A percentile compares a stretch with the other conserved stretches of the same genome.
These are phyloP conservation scores for Rhizophagus sp. DNA, from an alignment of 192 early-diverging fungal genomes.

Conservation along the genomic window DNA sequence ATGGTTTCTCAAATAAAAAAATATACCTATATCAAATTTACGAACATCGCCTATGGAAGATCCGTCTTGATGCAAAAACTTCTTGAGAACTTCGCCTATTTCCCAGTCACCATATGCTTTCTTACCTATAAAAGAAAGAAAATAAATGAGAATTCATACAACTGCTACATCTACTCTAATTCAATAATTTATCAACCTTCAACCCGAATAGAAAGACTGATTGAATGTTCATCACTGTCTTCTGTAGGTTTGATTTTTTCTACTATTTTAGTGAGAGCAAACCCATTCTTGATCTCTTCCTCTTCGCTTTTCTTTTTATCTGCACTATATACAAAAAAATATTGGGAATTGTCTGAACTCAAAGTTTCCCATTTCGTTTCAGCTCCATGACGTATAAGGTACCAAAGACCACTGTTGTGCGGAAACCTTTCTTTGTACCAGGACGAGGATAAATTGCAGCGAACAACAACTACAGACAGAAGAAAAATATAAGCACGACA, in stretches of 20 bases:
- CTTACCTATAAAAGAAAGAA: background rate
- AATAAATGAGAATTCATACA: constrained; percentile 7
- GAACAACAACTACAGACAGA: background rate
- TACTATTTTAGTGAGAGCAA: background rate
- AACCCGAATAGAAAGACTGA: constrained; percentile 8
- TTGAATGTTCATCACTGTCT: background rate
- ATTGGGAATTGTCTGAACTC: background rate
- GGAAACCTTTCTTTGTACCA: background rate
- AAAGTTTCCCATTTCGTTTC: background rate
- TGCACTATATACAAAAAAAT: background rate
- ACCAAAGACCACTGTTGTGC: background rate
- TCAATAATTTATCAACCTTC: background rate
- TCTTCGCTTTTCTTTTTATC: constrained; percentile 5
- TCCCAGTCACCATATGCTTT: constrained; percentile 23
- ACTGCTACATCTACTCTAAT: background rate
- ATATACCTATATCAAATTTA: constrained; percentile 1
- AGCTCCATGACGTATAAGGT: background rate
- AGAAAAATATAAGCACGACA: background rate
- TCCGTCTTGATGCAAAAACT: background rate
- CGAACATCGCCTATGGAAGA: background rate
- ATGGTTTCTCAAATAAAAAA: background rate
- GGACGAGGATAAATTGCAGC: background rate
- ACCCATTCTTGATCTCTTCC: background rate
- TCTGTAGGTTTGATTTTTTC: background rate
- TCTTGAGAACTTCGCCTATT: constrained; percentile 12